A percentile compares a stretch with the other conserved stretches of the same genome.
phyloP scores from a whole-genome alignment of 2,329 filamentous ascomycete genomes.

The Cryphonectria nitschkei region DNA sequence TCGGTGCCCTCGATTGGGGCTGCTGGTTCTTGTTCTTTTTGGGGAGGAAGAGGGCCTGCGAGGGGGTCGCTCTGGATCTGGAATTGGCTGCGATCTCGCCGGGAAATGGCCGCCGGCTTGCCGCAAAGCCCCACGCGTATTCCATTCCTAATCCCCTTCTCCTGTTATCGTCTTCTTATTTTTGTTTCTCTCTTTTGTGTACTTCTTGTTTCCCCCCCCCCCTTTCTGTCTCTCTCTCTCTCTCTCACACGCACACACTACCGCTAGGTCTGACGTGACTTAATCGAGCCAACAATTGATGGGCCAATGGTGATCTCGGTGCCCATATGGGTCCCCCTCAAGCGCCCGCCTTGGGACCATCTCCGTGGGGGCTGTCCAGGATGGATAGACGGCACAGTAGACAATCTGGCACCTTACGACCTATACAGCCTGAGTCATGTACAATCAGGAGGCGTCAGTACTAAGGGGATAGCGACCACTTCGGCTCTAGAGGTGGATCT shows the following conservation, averaged over 20 bases:
- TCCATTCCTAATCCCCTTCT: constrained; percentile 16
- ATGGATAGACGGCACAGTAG: background rate
- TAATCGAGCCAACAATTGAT: background rate
- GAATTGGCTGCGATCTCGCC: constrained; percentile 22
- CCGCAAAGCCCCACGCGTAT: constrained; percentile 28
- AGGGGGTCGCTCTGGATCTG: constrained; percentile 9
- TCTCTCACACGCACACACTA: background rate
- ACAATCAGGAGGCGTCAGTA: background rate
- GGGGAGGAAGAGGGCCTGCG: background rate
- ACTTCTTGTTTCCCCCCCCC: background rate
- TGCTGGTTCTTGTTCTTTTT: background rate
- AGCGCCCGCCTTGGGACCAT: background rate
- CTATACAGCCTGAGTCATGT: constrained; percentile 8
- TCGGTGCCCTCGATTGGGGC: background rate
- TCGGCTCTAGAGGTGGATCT: background rate
- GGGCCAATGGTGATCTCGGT: background rate
- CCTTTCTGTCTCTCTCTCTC: background rate
- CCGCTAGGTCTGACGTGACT: background rate
- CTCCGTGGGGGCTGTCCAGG: background rate
- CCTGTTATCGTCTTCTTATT: background rate
- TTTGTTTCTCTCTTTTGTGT: too few relatives aligned
- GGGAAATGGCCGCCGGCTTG: constrained; percentile 28
- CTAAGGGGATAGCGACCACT: background rate
- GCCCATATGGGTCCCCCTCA: constrained; percentile 2
- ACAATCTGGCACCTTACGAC: background rate